phyloP scores from a whole-genome alignment of 441 rosid species.

The Eutrema salsugineum region DNA sequence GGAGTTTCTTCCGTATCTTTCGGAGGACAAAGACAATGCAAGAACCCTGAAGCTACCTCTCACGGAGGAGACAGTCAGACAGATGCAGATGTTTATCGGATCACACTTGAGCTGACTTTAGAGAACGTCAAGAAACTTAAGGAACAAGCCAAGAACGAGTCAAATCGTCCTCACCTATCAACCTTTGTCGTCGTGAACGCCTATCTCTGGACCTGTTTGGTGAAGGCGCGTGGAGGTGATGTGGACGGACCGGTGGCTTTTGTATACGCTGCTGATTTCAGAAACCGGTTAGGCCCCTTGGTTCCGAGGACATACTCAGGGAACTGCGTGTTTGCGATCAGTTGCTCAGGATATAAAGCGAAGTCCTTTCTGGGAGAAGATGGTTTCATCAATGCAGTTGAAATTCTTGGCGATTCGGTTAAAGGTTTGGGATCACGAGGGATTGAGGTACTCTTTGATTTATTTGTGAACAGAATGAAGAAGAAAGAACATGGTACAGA shows the following conservation, averaged over 20 bases:
- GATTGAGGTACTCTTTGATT: background rate
- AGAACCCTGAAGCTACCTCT: background rate
- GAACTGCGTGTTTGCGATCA: background rate
- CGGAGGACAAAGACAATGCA: background rate
- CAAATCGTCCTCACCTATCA: background rate
- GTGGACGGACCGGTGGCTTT: background rate
- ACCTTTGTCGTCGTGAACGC: conserved; percentile 1
- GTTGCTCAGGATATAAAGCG: background rate
- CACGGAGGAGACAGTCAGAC: background rate
- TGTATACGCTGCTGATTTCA: background rate
- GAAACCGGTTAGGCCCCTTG: background rate
- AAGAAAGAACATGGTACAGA: background rate
- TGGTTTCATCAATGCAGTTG: background rate
- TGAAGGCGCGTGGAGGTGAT: conserved; percentile 27
- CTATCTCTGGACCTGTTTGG: conserved; percentile 11
- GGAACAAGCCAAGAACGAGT: conserved; percentile 5
- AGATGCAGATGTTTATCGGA: background rate
- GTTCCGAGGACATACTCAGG: conserved; percentile 1
- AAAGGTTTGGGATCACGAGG: background rate
- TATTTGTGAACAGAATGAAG: background rate
- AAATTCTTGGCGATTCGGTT: conserved; percentile 6
- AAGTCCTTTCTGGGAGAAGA: background rate
- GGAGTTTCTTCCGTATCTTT: background rate
- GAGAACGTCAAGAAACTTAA: background rate
- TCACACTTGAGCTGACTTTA: background rate